Evolutionary conservation across 108 stramenopile species (phyloP), one percentile per base, ranked within the genome.

Genomic region (Pseudonitzschia multistriata): DNA sequence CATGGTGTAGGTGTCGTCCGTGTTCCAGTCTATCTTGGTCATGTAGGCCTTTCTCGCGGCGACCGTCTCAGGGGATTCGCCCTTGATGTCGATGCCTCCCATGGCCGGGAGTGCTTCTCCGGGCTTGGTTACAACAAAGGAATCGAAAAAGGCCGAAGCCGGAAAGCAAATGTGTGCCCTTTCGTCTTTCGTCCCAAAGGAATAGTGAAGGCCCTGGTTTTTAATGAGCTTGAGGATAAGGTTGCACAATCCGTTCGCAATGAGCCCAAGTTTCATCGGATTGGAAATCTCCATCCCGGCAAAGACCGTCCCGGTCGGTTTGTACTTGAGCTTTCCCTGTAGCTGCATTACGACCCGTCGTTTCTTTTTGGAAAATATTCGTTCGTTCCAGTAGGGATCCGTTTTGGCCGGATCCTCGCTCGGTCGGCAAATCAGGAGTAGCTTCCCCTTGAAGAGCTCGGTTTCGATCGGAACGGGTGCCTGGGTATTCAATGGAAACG

Each of bases 251-350:
- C 85, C 91, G 63, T 66, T 81, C 22, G 90, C 83, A 31, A 95
- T 61, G 15, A 95, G 59, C 24, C 93, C 90, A 14, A 95, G 62
- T 60, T 89, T 84, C 88, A 92, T 88, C 13, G 73, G 74, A 56
- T 89, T 74, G 11, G 79, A 80, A 30, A 89, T 79, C 63, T 95
- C 93, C 40, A 75, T 75, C 17, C 90, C 90, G n/a, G 86, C 79
- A 62, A 66, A 92, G 8, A 95, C 27, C 25, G 68, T 63, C 13
- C 90, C 89, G n/a, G 65, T 66, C 1, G 93, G 93, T 45, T 68
- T 37, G 27, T 68, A 52, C 71, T 89, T 90, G 78, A 95, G 88
- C 30, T 85, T 84, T 35, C 93, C 93, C 66, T 95, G 93, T 4
- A 91, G 63, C 78, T 91, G 89, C 22, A 90, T 62, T 29, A 89